Conservation (phyloP, 257 asterid species). For the Rubia yunnanensis region DNA sequence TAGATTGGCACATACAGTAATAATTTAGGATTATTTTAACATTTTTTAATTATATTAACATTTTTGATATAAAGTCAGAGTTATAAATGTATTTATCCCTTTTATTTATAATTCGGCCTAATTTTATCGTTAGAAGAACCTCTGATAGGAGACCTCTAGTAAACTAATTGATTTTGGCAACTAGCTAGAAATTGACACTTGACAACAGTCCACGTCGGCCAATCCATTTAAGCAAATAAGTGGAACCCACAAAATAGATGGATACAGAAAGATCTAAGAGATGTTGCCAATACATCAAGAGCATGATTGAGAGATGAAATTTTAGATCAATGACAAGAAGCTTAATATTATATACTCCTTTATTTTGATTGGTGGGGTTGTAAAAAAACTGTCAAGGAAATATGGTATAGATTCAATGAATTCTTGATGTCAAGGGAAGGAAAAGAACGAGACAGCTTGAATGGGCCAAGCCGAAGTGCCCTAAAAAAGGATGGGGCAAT, state of each 20-base stretch:
- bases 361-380: constrained; percentile 1
- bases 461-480: constrained; percentile 23
- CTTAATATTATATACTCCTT: neutral
- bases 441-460: constrained; percentile 23
- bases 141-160: no score
- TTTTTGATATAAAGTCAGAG: no score
- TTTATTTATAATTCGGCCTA: no score
- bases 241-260: constrained; percentile 18
- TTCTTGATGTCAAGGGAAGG: constrained; percentile 3
- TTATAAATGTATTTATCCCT: no score
- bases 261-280: constrained; percentile 26
- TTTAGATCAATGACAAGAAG: constrained; percentile 2
- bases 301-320: constrained; percentile 27
- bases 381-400: neutral
- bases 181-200: constrained; percentile 13
- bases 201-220: constrained; percentile 18
- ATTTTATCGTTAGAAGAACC: no score
- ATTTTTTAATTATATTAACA: no score
- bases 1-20: no score
- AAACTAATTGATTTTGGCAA: neutral
- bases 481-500: constrained; percentile 17
- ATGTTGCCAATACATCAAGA: constrained; percentile 35
- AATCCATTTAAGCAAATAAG: neutral
- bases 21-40: no score
- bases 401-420: constrained; percentile 28